Percentiles rank a stretch among this genome's conserved stretches.
Evolutionary conservation across 768 basidiomycete genomes (phyloP).

Genomic region (Phylloporus sp.): DNA sequence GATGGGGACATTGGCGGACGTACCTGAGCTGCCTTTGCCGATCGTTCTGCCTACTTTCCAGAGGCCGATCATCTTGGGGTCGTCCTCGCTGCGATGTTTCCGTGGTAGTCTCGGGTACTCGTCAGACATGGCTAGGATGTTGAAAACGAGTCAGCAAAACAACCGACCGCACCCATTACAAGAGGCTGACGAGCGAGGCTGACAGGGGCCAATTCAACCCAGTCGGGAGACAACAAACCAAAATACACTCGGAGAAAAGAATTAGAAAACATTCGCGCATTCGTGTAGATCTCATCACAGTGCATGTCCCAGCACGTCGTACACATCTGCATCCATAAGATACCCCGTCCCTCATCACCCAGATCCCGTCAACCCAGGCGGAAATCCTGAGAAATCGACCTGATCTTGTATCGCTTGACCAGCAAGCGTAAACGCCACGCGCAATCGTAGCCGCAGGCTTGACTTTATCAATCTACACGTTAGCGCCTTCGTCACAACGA

Average conservation of each 20-base stretch:
- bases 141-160: slow-evolving; percentile 1
- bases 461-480: slow-evolving; percentile 44
- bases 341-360: slow-evolving; percentile 16
- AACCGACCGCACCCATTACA: too few species aligned
- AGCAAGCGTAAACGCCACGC: slow-evolving; percentile 69
- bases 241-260: not conserved
- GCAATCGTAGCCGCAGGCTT: slow-evolving; percentile 75
- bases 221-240: slow-evolving; percentile 8
- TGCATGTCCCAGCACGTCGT: slow-evolving; percentile 5
- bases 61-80: slow-evolving; percentile 66
- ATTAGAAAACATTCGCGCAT: slow-evolving; percentile 3
- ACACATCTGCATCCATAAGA: slow-evolving; percentile 13
- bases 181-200: slow-evolving; percentile 24
- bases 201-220: slow-evolving; percentile 19
- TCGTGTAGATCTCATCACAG: slow-evolving; percentile 23
- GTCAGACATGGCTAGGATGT: slow-evolving; percentile 22
- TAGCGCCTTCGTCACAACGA: too few species aligned
- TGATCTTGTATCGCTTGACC: slow-evolving; percentile 83
- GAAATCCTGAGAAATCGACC: slow-evolving; percentile 91
- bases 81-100: slow-evolving; percentile 31
- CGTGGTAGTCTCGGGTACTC: slow-evolving; percentile 28
- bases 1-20: slow-evolving; percentile 8
- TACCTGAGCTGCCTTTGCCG: slow-evolving; percentile 77
- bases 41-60: slow-evolving; percentile 87
- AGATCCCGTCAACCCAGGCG: slow-evolving; percentile 60